Conservation (phyloP, 208 protist species). For the Jaenimonas drosophilae region DNA sequence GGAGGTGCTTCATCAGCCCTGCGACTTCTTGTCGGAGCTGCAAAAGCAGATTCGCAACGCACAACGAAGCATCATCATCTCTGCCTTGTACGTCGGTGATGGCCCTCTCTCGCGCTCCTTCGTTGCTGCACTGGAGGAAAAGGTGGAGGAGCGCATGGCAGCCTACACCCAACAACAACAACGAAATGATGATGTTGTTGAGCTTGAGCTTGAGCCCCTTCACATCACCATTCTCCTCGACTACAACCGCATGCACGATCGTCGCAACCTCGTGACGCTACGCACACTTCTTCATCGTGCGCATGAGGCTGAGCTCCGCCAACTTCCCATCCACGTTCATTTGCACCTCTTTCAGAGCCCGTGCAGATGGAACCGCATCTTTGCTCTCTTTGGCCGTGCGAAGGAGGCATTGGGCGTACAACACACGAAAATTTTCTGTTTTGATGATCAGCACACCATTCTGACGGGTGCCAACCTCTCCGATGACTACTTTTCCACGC, state of each 20-base stretch:
- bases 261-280: slow-evolving; percentile 44
- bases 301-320: not conserved
- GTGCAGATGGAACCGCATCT: slow-evolving; percentile 40
- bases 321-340: slow-evolving; percentile 17
- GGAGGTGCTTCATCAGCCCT: slow-evolving; percentile 33
- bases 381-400: slow-evolving; percentile 40
- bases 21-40: slow-evolving; percentile 63
- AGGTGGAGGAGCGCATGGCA: slow-evolving; percentile 18
- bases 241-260: slow-evolving; percentile 77
- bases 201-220: slow-evolving; percentile 9
- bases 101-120: slow-evolving; percentile 44
- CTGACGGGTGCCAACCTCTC: slow-evolving; percentile 92
- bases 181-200: slow-evolving; percentile 3
- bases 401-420: slow-evolving; percentile 88
- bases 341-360: slow-evolving; percentile 65
- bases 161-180: not conserved
- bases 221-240: slow-evolving; percentile 59
- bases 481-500: slow-evolving; percentile 90
- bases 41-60: slow-evolving; percentile 24
- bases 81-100: slow-evolving; percentile 80
- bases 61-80: slow-evolving; percentile 53
- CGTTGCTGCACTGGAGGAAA: slow-evolving; percentile 35
- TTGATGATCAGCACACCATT: slow-evolving; percentile 78
- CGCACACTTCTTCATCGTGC: not conserved
- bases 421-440: slow-evolving; percentile 92